Base-by-base conservation (phyloP, 2,329 filamentous ascomycete species). In the Alternaria ventricosa region DNA sequence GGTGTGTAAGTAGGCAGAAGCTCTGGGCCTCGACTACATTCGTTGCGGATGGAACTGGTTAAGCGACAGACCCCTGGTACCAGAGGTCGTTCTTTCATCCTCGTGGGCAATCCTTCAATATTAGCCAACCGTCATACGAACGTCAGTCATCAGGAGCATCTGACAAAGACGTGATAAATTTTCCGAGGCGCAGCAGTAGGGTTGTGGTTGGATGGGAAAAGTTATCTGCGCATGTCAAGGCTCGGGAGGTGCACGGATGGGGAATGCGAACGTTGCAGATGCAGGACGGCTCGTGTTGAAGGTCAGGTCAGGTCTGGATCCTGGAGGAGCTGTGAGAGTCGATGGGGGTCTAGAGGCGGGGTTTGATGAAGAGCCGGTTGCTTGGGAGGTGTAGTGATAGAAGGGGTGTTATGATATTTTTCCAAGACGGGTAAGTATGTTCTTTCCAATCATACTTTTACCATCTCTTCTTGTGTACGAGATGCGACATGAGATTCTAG, bases 81-180 rank as follows among this genome's bases (percentile, higher is more conserved):
- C 15, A 22, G 6, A 27, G 23, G 15, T 47, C 23, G 22, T 27
- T 27, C 22, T 22, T 51, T 23, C 18, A 22, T 36, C 18, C 27
- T 51, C 18, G 28, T 51, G 28, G 28, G 20, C 15, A 18, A 36
- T 33, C 25, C 49, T 13, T 51, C 28, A 36, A 36, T 33, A 36
- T 33, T 51, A 51, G 49, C 28, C 49, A 22, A 20, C 3, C 22
- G 49, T 51, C 18, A 27, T 51, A 51, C 27, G 12, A 22, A 51
- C n/a, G 12, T 23, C 28, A 36, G 9, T 36, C 1, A 22, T 51
- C 49, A 51, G 2, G 18, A 15, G 49, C 27, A 22, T 13, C 30
- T 71, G 69, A 68, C 65, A 66, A 70, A 70, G 68, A 56, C 46
- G 25, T 45, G 45, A 61, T 44, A 49, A 70, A 66, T 67, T 66